Evolutionary conservation across 2,329 filamentous ascomycete species (phyloP), one percentile per base, ranked within the genome.

Genomic region (Colletotrichum lindemuthianum): DNA sequence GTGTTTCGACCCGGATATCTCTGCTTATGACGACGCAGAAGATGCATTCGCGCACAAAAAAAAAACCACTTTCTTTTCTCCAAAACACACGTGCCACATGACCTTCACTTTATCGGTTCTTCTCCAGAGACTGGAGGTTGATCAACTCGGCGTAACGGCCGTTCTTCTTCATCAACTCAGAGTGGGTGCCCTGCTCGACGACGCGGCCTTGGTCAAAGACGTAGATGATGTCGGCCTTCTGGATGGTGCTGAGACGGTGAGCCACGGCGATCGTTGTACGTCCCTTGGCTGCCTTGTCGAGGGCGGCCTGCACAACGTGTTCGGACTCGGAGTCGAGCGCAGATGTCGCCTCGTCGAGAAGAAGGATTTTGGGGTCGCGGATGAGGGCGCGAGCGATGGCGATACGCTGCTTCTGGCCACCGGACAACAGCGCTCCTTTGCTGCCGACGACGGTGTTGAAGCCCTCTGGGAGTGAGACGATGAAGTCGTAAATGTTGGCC

Each of bases 191-290:
- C 69, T 87, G 86, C 81, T 98, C 95, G 1, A 96, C 91, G 47
- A 98, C 87, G 65, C 88, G 86, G 8, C 95, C 96, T 71, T 92
- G 89, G 76, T 97, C 94, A 74, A 98, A 96, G n/a, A 98, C 95
- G 69, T 96, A 97, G 71, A 98, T 98, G 52, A 95, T 81, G 74
- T 98, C 95, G 0, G 95, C 95, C 75, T 96, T 94, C 75, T 97
- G 93, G 66, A 98, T 97, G 0, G 96, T 97, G 72, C 89, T 93
- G 6, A 99, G 81, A 32, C 96, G 85, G 78, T 99, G 95, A 3
- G 96, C 96, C 1, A 99, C 95, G 1, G 95, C 94, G 67, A 99
- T 96, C 0, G 95, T 98, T 7, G 93, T 97, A 55, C 93, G 86
- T 48, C 90, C 93, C 81, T 92, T 90, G 16, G 92, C 90, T 2